Base-by-base conservation (phyloP, 202 grass and related monocot genomes). In the Hordeum pubiflorum region DNA sequence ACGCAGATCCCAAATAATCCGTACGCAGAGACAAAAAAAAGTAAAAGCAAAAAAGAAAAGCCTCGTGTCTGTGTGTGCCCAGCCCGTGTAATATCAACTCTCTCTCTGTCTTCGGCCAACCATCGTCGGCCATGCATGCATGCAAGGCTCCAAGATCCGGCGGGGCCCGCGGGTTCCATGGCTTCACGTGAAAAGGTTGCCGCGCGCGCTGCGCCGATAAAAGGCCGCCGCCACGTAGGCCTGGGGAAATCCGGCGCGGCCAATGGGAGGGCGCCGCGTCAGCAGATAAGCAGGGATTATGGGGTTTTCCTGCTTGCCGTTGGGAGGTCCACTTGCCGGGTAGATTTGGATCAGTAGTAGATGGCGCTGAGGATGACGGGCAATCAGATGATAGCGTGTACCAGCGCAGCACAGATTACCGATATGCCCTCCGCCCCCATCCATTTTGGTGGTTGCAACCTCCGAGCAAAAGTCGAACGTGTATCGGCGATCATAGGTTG, bases 231-330 rank as follows among this genome's bases (percentile, higher is more conserved):
- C 88, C 84, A 86, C 88, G 84, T 80, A 14, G 70, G 69, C 67
- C 24, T 0, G 1, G 41, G 83, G 75, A 83, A 83, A 90, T 90
- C 88, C 55, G 9, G 61, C 15, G 2, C 0, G 5, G 41, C 88
- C 84, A 90, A 83, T 90, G 75, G 70, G 62, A 48, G 4, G 8
- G 2, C 54, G 11, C 80, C 88, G 80, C 58, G 84, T 86, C 80
- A 80, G 88, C 79, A 7, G 88, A 90, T 90, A 90, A 89, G 84
- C 60, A 74, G 22, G 74, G 43, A 86, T 26, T 14, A 63, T 86
- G 31, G 0, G 44, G 0, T 4, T 15, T 12, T 7, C 1, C 14
- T 15, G 63, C 37, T 83, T 73, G 74, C 69, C 79, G 79, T 82
- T 89, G 39, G 81, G 44, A 32, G 81, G 81, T 76, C 77, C 71